phyloP scores from a whole-genome alignment of 2,329 filamentous ascomycete genomes.

The Alternaria burnsii region DNA sequence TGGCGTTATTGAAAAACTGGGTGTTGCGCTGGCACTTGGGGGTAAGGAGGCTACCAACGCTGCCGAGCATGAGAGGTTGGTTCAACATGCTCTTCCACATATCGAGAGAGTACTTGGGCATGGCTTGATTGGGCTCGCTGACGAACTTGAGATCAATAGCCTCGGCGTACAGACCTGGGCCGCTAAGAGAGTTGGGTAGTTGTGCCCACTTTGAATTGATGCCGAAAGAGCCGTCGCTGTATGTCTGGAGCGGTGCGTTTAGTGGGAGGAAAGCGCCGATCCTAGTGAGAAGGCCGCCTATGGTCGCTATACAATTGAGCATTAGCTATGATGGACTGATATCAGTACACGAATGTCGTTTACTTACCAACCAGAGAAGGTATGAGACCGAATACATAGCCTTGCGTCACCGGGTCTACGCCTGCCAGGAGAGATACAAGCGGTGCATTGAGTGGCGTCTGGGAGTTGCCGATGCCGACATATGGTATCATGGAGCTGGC shows the following conservation, averaged over 20 bases:
- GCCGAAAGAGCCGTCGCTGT: constrained; percentile 8
- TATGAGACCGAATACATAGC: constrained; percentile 7
- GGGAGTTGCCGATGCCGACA: constrained; percentile 1
- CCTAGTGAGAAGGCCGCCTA: constrained; percentile 12
- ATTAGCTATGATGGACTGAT: background rate
- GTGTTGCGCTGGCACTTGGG: constrained; percentile 20
- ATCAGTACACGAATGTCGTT: background rate
- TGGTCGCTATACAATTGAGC: background rate
- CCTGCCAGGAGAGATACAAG: constrained; percentile 11
- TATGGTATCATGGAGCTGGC: constrained; percentile 15
- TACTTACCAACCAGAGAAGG: constrained; percentile 13
- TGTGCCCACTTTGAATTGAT: constrained; percentile 18
- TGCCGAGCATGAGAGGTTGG: constrained; percentile 14
- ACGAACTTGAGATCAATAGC: constrained; percentile 19
- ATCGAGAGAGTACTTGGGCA: constrained; percentile 8
- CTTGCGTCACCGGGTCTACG: constrained; percentile 7
- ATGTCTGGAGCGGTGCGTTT: constrained; percentile 6
- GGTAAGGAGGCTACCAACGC: background rate
- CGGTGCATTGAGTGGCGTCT: constrained; percentile 14
- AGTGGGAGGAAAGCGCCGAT: constrained; percentile 16
- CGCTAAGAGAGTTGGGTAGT: constrained; percentile 11
- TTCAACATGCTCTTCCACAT: constrained; percentile 17
- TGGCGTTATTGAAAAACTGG: constrained; percentile 17
- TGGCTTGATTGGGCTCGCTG: constrained; percentile 4
- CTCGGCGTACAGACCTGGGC: constrained; percentile 16